Percentiles rank a stretch among this genome's conserved stretches.
Conservation (phyloP, 352 stramenopile species). For the Thalassiosira mediterranea region DNA sequence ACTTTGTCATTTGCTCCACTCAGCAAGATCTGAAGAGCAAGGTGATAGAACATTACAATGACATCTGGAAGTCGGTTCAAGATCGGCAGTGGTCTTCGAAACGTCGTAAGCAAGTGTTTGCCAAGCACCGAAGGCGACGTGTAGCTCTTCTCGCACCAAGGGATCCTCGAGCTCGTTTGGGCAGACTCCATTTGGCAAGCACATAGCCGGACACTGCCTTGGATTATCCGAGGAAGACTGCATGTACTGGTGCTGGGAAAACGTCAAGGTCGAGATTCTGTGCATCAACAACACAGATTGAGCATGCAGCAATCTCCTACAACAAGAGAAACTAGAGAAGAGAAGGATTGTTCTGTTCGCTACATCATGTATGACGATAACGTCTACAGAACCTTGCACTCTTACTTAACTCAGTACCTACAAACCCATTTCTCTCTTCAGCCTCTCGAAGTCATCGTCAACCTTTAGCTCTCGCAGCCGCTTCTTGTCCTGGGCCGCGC, state of each 20-base stretch:
- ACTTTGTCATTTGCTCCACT: background rate
- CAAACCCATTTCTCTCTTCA: conserved; percentile 82
- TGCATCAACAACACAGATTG: background rate
- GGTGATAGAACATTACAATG: background rate
- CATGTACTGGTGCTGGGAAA: conserved; percentile 8
- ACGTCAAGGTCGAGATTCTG: conserved; percentile 7
- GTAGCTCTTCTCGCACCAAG: too few species aligned
- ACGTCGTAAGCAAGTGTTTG: too few species aligned
- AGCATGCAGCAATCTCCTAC: too few species aligned
- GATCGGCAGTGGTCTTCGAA: too few species aligned
- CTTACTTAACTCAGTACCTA: too few species aligned
- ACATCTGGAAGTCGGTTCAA: background rate
- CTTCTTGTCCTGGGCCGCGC: conserved; percentile 63
- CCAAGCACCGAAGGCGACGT: too few species aligned
- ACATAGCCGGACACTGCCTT: background rate
- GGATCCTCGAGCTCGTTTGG: background rate
- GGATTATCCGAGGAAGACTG: background rate
- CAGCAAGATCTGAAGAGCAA: background rate
- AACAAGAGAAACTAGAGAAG: too few species aligned
- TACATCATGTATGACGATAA: too few species aligned
- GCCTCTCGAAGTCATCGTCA: conserved; percentile 83
- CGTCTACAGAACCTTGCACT: too few species aligned
- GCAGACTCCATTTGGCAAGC: background rate
- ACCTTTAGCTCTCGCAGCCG: conserved; percentile 76
- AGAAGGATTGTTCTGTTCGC: too few species aligned